These are phyloP conservation scores for Parietaria judaica DNA, from an alignment of 306 rosid species.

Conservation along the genomic window DNA sequence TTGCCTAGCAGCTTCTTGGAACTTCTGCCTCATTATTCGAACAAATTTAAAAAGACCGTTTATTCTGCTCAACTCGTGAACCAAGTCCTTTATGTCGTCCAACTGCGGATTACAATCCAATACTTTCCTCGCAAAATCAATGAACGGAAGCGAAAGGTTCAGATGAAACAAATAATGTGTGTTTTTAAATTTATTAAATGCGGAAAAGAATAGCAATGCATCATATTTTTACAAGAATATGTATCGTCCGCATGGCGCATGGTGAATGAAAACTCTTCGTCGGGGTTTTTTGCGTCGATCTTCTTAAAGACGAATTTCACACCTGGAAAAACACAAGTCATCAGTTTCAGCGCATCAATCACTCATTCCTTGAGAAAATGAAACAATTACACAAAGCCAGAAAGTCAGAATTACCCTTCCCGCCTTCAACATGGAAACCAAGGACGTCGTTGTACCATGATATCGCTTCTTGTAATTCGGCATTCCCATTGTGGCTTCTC, in stretches of 20 bases:
- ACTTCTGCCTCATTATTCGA: conserved; percentile 67
- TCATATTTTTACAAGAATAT: conserved; percentile 52
- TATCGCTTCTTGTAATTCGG: conserved; percentile 51
- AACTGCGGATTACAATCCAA: conserved; percentile 63
- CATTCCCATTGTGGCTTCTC: conserved; percentile 25
- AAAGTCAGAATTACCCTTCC: conserved; percentile 50
- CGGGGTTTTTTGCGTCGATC: conserved; percentile 36
- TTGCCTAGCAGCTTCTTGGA: conserved; percentile 53
- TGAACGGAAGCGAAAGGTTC: not conserved
- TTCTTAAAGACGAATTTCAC: conserved; percentile 77
- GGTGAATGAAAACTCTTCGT: conserved; percentile 56
- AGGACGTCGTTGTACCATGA: conserved; percentile 81
- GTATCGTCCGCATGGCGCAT: conserved; percentile 52
- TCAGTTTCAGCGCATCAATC: conserved; percentile 5
- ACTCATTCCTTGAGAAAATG: not conserved
- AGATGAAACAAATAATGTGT: not conserved
- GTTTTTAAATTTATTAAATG: not conserved
- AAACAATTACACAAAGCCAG: not conserved
- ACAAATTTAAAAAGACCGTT: conserved; percentile 77
- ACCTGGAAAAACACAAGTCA: conserved; percentile 33
- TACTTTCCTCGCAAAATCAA: conserved; percentile 36
- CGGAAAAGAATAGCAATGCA: not conserved
- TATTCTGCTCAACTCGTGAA: conserved; percentile 64
- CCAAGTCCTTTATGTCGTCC: conserved; percentile 45
- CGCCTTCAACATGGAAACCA: conserved; percentile 74